Evolutionary conservation across 2,329 filamentous ascomycete species (phyloP), one percentile per base, ranked within the genome.

Genomic region (Colletotrichum zoysiae): DNA sequence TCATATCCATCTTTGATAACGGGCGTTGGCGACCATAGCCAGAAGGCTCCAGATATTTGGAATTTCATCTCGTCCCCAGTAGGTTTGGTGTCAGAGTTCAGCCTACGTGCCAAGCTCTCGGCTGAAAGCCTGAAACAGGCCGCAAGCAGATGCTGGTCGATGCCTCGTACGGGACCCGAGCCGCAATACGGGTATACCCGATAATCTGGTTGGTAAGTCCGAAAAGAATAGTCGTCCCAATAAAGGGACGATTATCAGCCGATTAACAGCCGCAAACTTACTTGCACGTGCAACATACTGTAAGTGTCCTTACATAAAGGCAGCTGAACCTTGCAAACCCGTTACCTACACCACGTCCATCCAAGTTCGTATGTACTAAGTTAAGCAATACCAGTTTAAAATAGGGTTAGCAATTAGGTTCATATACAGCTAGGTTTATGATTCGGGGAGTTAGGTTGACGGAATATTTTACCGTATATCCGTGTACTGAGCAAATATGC

Each of bases 31-130:
- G n/a, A 35, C 18, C 16, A 18, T 30, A 40, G 16, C 40, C 53
- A 30, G 4, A 30, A 30, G 14, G n/a, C 23, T 38, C 50, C 59
- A 50, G 50, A 64, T 59, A 50, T 57, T 64, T 42, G 30, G 33
- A 14, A 64, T 55, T 56, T 64, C 59, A 48, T 68, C 59, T 61
- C 59, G 40, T 65, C 30, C 35, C 6, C 12, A 11, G 2, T 51
- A 20, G 23, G 48, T n/a, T 38, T 6, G 9, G n/a, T 40, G 23
- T 5, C 48, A 26, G 60, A 53, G 46, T 42, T 42, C 60, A 51
- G 46, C 33, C 46, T n/a, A 20, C 59, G 40, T 26, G 16, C 50
- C 59, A 50, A 48, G 7, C 3, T 20, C 20, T 9, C 3, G 9
- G 14, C 20, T 50, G 59, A 62, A 50, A 51, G 9, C 7, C 20